Conservation (phyloP, 2,329 filamentous ascomycete species). For the Pseudonectria foliicola region DNA sequence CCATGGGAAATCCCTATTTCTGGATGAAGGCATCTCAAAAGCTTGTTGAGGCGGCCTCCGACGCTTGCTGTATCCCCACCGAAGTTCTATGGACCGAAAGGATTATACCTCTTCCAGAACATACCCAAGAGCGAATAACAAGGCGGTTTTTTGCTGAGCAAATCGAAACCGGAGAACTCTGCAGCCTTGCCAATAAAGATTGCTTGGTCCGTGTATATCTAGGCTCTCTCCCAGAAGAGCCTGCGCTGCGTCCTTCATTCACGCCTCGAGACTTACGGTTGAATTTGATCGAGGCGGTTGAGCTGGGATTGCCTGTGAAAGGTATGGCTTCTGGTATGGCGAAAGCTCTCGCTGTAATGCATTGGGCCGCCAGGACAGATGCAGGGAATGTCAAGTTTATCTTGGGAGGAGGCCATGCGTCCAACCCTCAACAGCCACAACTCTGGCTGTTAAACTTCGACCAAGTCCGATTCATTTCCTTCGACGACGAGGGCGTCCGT, state of each 20-base stretch:
- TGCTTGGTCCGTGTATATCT: constrained; percentile 17
- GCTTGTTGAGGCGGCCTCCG: constrained; percentile 4
- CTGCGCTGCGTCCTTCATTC: constrained; percentile 16
- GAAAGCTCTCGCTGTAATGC: constrained; percentile 22
- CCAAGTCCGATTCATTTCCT: constrained; percentile 14
- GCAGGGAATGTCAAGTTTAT: constrained; percentile 27
- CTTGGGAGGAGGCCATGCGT: constrained; percentile 14
- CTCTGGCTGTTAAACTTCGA: constrained; percentile 29
- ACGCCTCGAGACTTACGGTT: constrained; percentile 27
- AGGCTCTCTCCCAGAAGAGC: constrained; percentile 3
- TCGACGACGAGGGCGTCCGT: constrained; percentile 15
- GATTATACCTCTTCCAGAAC: constrained; percentile 18
- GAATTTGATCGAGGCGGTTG: constrained; percentile 23
- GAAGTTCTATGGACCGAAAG: constrained; percentile 14
- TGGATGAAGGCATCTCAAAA: constrained; percentile 6
- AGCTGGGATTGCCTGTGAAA: constrained; percentile 15
- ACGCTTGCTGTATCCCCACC: constrained; percentile 11
- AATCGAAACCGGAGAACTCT: constrained; percentile 2
- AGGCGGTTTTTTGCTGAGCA: constrained; percentile 10
- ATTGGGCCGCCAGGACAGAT: constrained; percentile 24
- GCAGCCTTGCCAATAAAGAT: constrained; percentile 12
- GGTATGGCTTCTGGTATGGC: constrained; percentile 17
- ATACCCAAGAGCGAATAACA: constrained; percentile 14
- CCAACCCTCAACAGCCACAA: constrained; percentile 5
- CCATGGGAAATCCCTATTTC: not conserved